These are phyloP conservation scores for Agroathelia rolfsii DNA, from an alignment of 1,284 basidiomycete genomes.

Conservation along the genomic window DNA sequence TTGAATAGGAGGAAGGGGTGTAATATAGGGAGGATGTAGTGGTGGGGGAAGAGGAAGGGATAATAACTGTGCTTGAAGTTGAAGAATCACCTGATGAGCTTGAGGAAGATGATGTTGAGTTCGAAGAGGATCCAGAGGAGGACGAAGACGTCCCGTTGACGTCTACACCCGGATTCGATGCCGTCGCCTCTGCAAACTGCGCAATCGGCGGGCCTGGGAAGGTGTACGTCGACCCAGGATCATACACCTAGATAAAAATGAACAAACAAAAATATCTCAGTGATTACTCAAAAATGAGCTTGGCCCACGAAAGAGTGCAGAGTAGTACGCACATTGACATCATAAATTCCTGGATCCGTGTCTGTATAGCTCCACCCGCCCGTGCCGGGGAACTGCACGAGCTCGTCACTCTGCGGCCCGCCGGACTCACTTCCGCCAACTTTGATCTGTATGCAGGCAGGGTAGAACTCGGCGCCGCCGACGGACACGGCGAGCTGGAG, in stretches of 20 bases:
- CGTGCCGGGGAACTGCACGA: conserved; percentile 53
- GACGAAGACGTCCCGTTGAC: conserved; percentile 73
- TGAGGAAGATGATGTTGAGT: too few relatives aligned
- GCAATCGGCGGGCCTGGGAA: conserved; percentile 32
- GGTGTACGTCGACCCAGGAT: conserved; percentile 20
- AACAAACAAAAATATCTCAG: too few relatives aligned
- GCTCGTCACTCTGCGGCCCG: conserved; percentile 28
- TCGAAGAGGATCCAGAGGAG: conserved; percentile 71
- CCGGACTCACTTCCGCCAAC: conserved; percentile 43
- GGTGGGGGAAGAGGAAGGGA: too few relatives aligned
- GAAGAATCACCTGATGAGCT: too few relatives aligned
- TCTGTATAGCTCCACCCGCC: too few relatives aligned
- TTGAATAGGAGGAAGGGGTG: too few relatives aligned
- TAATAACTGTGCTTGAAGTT: too few relatives aligned
- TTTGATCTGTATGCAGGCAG: conserved; percentile 53
- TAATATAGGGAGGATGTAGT: too few relatives aligned
- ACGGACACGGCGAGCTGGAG: conserved; percentile 42
- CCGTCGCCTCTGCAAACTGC: conserved; percentile 13
- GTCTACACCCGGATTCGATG: too few relatives aligned
- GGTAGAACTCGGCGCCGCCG: conserved; percentile 65
- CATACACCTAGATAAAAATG: conserved; percentile 27
- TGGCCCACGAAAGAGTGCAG: conserved; percentile 2
- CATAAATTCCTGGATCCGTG: conserved; percentile 49
- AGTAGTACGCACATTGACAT: conserved; percentile 27
- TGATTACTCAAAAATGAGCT: too few relatives aligned